A percentile compares a stretch with the other conserved stretches of the same genome.
These are phyloP conservation scores for Dictyostelium discoideum DNA, from an alignment of 78 protist species.

Conservation along the genomic window dicty_2.7 NC_007090.3:3733001-3733500, in stretches of 20 bases:
- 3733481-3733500: neutral
- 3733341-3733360: constrained; percentile 28
- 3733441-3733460: constrained; percentile 12
- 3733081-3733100: constrained; percentile 62
- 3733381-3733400: constrained; percentile 31
- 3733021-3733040: constrained; percentile 63
- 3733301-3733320: constrained; percentile 51
- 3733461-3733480: neutral
- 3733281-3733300: constrained; percentile 48
- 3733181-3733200: constrained; percentile 37
- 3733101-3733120: constrained; percentile 67
- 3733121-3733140: neutral
- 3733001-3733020: constrained; percentile 33
- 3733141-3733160: constrained; percentile 43
- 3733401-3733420: constrained; percentile 30
- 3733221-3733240: constrained; percentile 46
- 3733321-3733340: constrained; percentile 19
- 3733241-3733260: neutral
- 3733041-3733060: constrained; percentile 70
- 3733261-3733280: neutral
- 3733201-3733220: neutral
- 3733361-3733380: constrained; percentile 17
- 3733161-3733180: constrained; percentile 38
- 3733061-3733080: constrained; percentile 57
- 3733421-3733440: constrained; percentile 35